These are phyloP conservation scores for Ensete ventricosum DNA, from an alignment of 176 grass and related monocot genomes.

Conservation along the genomic window DNA sequence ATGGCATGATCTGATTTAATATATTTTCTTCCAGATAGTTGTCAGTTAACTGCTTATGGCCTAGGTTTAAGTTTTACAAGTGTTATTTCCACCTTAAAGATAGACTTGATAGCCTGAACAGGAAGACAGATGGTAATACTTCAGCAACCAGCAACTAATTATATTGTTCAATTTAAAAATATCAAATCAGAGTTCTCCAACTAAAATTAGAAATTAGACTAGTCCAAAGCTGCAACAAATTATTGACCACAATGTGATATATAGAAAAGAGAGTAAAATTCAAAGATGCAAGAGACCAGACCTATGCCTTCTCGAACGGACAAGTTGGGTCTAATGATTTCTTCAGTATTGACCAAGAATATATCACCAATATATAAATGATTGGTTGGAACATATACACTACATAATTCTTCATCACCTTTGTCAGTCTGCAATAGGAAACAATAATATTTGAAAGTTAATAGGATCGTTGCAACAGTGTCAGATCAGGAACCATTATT, in stretches of 20 bases:
- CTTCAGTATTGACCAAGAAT: constrained; percentile 85
- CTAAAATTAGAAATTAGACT: neutral
- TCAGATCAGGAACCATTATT: no score
- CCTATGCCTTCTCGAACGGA: constrained; percentile 98
- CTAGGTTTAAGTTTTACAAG: no score
- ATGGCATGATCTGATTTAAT: no score
- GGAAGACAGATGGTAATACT: no score
- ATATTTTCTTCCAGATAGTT: no score
- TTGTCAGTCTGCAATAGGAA: constrained; percentile 56
- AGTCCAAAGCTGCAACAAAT: neutral
- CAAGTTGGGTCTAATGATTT: constrained; percentile 90
- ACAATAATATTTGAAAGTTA: neutral
- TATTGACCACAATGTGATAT: neutral
- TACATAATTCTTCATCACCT: constrained; percentile 94
- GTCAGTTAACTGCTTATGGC: no score
- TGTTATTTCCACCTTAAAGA: no score
- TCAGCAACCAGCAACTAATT: no score
- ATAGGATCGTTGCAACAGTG: neutral
- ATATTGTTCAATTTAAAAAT: no score
- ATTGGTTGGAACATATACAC: constrained; percentile 96
- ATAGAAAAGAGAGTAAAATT: neutral
- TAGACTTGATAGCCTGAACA: no score
- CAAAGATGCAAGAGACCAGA: constrained; percentile 15
- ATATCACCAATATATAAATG: constrained; percentile 99
- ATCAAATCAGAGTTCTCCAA: neutral